Percentiles rank a stretch among this genome's conserved stretches.
Conservation (phyloP, 2,329 filamentous ascomycete species). For the Aspergillus brunneoviolaceus region DNA sequence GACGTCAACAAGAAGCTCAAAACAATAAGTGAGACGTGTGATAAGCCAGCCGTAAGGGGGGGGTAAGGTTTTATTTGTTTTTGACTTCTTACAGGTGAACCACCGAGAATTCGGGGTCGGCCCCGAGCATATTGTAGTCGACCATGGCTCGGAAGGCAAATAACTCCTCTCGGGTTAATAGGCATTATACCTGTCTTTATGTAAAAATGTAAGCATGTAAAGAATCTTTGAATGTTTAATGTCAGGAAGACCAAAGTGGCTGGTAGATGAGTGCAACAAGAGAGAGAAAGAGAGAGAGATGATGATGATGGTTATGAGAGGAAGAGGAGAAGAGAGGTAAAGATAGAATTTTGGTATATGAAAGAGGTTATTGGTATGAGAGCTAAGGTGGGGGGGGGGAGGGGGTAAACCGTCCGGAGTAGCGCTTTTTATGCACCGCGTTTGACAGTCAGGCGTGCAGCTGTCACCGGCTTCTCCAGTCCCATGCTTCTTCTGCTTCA, state of each 20-base stretch:
- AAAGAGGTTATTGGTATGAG: neutral
- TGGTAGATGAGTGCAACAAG: neutral
- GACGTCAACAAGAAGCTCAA: no score
- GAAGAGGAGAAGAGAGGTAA: no score
- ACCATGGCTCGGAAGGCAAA: neutral
- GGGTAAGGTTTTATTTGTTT: neutral
- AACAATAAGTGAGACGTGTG: no score
- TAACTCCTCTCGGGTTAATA: neutral
- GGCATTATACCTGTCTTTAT: neutral
- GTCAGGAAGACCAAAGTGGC: neutral
- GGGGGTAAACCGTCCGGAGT: neutral
- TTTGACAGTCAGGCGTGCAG: neutral
- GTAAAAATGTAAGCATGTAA: neutral
- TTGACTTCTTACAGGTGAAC: neutral
- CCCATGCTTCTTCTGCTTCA: neutral
- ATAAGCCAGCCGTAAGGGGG: neutral
- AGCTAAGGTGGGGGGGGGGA: no score
- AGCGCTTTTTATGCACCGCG: neutral
- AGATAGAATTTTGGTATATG: neutral
- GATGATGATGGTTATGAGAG: neutral
- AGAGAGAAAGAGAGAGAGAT: neutral
- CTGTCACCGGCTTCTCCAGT: neutral
- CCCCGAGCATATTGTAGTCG: neutral
- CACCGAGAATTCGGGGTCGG: neutral
- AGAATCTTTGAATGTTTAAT: neutral